A percentile compares a stretch with the other conserved stretches of the same genome.
Evolutionary conservation across 2,329 filamentous ascomycete species (phyloP).

Genomic region (Talaromyces islandicus): DNA sequence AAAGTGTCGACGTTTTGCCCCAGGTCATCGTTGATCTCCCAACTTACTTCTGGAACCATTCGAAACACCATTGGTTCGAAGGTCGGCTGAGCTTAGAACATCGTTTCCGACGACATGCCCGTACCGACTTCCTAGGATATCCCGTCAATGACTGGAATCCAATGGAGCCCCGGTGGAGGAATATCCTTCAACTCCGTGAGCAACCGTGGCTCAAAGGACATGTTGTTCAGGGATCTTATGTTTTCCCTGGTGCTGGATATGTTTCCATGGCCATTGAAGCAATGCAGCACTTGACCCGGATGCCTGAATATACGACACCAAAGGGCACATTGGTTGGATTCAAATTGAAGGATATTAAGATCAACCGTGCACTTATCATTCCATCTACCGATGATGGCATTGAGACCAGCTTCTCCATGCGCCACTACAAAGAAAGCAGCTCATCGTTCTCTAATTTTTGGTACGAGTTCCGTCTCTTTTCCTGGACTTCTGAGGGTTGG

Average conservation of each 20-base stretch:
- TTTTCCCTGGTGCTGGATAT: constrained; percentile 26
- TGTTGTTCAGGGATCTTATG: constrained; percentile 22
- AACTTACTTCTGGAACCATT: constrained; percentile 3
- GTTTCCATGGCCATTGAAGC: constrained; percentile 23
- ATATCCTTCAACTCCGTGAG: constrained; percentile 13
- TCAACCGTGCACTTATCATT: constrained; percentile 1
- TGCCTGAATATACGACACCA: neutral
- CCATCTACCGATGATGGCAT: neutral
- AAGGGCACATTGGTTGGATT: neutral
- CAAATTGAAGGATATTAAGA: neutral
- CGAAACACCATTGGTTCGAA: neutral
- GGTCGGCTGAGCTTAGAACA: neutral
- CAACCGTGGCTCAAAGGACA: constrained; percentile 30
- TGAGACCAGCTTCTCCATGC: neutral
- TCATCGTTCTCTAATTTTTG: neutral
- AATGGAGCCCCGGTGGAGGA: neutral
- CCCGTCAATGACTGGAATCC: neutral
- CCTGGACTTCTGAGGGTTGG: neutral
- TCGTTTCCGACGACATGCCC: neutral
- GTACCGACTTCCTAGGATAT: neutral
- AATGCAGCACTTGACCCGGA: neutral
- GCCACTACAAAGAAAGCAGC: neutral
- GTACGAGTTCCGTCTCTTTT: neutral
- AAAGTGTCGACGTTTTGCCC: neutral
- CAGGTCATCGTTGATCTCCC: constrained; percentile 8